Evolutionary conservation across 1,284 basidiomycete genomes (phyloP), one percentile per base, ranked within the genome.

Genomic region (Phlebopus sp.): DNA sequence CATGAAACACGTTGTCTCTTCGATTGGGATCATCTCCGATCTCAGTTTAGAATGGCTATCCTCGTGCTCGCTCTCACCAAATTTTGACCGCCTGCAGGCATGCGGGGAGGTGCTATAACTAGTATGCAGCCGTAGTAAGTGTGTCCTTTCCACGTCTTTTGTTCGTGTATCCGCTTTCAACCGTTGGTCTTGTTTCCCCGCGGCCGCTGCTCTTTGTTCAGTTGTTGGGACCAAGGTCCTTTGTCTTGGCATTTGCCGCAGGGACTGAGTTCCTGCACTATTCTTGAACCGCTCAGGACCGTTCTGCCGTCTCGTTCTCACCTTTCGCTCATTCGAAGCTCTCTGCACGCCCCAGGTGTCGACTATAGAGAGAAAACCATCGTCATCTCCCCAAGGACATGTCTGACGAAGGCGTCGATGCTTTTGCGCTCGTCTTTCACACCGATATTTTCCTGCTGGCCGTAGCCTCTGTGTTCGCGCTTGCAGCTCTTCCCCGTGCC

Each of bases 401-500:
- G 37, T 35, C 30, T 9, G 31, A 27, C 23, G 10, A 30, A 3
- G 23, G 37, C 49, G 29, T 44, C 31, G 14, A 60, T 44, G 11
- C 42, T 11, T n/a, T 41, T 19, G 15, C 9, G 3, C 58, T 79
- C 44, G 68, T 75, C 44, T 66, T 69, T 46, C 71, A 76, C 53
- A 58, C 76, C 30, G 59, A 75, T 58, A 65, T 82, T 41, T 62
- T 81, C 50, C 58, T 81, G 44, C 52, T 74, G 38, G 68, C 65
- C 23, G 51, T 76, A 40, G 54, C 71, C 29, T 67, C 63, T 1
- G 49, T 71, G 14, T 64, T 75, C 40, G 66, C 73, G 21, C 56
- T 80, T 17, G 58, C 72, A 27, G 69, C 73, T 2, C 59, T 80
- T 14, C 81, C 80, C 1, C 73, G 76, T 47, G 70, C 66, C 8